Evolutionary conservation across 352 stramenopile species (phyloP).

Genomic region (Pythium pyrilobum): DNA sequence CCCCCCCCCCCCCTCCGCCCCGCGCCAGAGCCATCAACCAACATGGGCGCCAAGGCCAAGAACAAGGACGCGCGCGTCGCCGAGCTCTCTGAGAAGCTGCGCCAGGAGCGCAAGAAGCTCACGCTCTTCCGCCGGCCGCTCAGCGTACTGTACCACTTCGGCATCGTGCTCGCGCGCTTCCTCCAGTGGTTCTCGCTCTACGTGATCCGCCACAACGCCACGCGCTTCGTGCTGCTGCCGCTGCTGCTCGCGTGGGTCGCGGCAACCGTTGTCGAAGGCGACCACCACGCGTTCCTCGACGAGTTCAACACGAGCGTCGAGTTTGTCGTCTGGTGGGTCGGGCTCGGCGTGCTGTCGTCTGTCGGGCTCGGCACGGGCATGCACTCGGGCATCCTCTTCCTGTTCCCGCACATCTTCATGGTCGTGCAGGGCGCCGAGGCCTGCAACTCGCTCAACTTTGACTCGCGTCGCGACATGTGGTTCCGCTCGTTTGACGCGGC

Average conservation of each 20-base stretch:
- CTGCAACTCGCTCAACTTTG: conserved; percentile 85
- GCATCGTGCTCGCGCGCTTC: conserved; percentile 71
- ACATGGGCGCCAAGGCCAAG: conserved; percentile 12
- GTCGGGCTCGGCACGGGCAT: conserved; percentile 93
- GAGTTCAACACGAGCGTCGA: conserved; percentile 80
- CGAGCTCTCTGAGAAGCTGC: conserved; percentile 50
- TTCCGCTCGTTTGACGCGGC: conserved; percentile 80
- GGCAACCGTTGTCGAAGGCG: conserved; percentile 59
- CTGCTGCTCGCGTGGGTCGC: conserved; percentile 60
- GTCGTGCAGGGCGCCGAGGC: conserved; percentile 86
- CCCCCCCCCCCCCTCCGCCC: not conserved
- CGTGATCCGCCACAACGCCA: conserved; percentile 60
- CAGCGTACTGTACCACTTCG: conserved; percentile 75
- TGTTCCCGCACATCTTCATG: conserved; percentile 94
- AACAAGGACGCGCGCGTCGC: conserved; percentile 15
- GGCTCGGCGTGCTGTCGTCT: conserved; percentile 90
- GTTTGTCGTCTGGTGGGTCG: conserved; percentile 93
- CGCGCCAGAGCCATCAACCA: not conserved
- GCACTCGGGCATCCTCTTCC: conserved; percentile 92
- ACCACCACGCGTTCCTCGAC: conserved; percentile 70
- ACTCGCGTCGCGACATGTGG: conserved; percentile 88
- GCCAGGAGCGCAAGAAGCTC: conserved; percentile 75
- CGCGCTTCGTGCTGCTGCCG: conserved; percentile 74
- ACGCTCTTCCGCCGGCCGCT: conserved; percentile 78
- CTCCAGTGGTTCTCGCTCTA: conserved; percentile 61